Evolutionary conservation across 305 asterid genomes (phyloP), one percentile per base, ranked within the genome.

Genomic region (Solanum hybrid): DNA sequence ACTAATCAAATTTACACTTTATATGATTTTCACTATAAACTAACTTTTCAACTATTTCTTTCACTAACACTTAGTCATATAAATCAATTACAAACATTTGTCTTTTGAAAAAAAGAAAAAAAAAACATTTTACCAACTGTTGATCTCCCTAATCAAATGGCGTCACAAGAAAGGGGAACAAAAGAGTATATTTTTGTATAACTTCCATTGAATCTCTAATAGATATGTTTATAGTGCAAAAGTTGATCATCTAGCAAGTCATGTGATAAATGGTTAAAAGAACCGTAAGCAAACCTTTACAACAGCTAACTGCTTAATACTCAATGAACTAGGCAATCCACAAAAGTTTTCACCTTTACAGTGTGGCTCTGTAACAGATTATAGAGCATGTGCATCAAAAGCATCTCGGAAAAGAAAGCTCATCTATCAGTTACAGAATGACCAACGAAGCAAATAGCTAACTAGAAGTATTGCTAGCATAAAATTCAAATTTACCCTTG

Each of bases 401-500:
- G 86, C 35, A 24, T 81, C 67, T 24, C 22, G 2, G 8, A 80
- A 11, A 39, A 80, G 67, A 81, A 81, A 81, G 14, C 35, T 8
- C 86, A 20, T 64, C 73, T 64, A 64, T 22, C 73, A 64, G 73
- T 64, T 64, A 64, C 73, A 64, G 26, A 64, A 64, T 64, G 73
- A 22, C 73, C 26, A 64, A 64, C 28, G 5, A 64, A 64, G 39
- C 73, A 42, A 28, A 42, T 42, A 82, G 87, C 37, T 84, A 36
- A 64, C 29, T 83, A 18, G 34, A 64, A 18, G 40, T 29, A 46
- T 46, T 46, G n/a, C 86, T 88, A 8, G 86, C 35, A 31, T 29
- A 57, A 88, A 92, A 78, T 73, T 88, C 40, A 87, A 91, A 87
- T 57, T 91, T 93, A 97, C 99, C 99, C 99, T 85, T 92, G 99